phyloP scores from a whole-genome alignment of 306 rosid species.

The Prunus dulcis region DNA sequence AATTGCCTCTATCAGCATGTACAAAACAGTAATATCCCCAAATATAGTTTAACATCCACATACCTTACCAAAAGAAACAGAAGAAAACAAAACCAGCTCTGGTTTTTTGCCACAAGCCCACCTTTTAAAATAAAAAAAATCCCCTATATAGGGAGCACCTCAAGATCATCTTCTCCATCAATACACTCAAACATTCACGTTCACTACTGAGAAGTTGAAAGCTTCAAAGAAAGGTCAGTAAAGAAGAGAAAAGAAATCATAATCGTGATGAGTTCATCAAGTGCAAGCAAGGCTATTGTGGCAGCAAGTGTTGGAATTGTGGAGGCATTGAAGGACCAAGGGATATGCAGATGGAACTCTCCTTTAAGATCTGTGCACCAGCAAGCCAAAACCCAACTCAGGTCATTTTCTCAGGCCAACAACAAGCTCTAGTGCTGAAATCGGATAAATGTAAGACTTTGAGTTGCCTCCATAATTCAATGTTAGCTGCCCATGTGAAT shows the following conservation, averaged over 20 bases:
- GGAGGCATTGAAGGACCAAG: constrained; percentile 50
- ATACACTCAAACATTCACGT: not conserved
- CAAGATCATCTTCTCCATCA: not conserved
- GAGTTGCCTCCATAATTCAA: too few relatives aligned
- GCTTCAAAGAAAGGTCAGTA: not conserved
- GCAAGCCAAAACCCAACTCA: constrained; percentile 31
- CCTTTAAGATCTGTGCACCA: constrained; percentile 27
- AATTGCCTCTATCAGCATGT: not conserved
- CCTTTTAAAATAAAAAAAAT: not conserved
- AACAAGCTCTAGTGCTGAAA: too few relatives aligned
- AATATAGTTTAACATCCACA: not conserved
- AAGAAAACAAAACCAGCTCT: not conserved
- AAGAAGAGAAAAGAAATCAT: not conserved
- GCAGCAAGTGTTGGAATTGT: constrained; percentile 16
- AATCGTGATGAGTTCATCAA: not conserved
- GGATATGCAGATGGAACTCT: constrained; percentile 38
- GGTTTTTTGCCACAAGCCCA: not conserved
- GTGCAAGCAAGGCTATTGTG: constrained; percentile 4
- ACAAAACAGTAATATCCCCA: not conserved
- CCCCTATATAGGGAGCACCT: not conserved
- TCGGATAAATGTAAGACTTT: too few relatives aligned
- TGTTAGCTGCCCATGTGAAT: too few relatives aligned
- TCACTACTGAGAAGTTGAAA: not conserved
- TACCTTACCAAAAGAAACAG: too few relatives aligned
- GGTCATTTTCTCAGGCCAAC: constrained; percentile 22